Evolutionary conservation across 192 early-diverging fungal genomes (phyloP), one percentile per base, ranked within the genome.

Genomic region (Pilaira anomala): DNA sequence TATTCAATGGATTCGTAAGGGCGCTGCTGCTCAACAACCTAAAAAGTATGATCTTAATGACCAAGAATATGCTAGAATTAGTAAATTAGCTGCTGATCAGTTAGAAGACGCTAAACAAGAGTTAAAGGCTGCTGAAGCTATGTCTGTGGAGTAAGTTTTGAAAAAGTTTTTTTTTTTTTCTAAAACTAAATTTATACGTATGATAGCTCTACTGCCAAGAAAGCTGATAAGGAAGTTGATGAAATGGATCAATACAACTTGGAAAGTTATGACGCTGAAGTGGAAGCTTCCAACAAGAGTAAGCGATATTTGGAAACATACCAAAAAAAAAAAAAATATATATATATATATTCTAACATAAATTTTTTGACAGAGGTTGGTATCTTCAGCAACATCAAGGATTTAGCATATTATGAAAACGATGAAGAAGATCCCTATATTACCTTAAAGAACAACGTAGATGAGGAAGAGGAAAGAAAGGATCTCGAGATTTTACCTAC

Each of bases 241-340:
- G 89, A 88, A 33, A 80, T 94, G 26, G 80, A 84, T 33, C 84
- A 88, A 69, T 98, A 95, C 77, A 90, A 99, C 68, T 79, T 99
- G 68, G 95, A 96, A 59, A 74, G 88, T 70, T 99, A 99, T 80
- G 95, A 98, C 69, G 78, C 88, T 26, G 91, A 91, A n/a, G 82
- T 83, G 28, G 75, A 71, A 49, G 74, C 76, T 39, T 65, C 70
- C 39, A 61, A 55, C 48, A 52, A 74, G n/a, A 69, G 73, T 65
- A 65, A 66, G 68, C 36, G 2, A 45, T 22, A 36, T n/a, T 12
- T 11, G 7, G 1, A 29, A 28, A 11, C n/a, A 6, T 24, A n/a
- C n/a, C n/a, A n/a, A n/a, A n/a, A n/a, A n/a, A n/a, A n/a, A n/a
- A n/a, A n/a, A n/a, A n/a, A n/a, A n/a, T n/a, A n/a, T n/a, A n/a